Percentiles rank a stretch among this genome's conserved stretches.
phyloP scores from a whole-genome alignment of 2,329 filamentous ascomycete genomes.

The Claviceps digitariae region DNA sequence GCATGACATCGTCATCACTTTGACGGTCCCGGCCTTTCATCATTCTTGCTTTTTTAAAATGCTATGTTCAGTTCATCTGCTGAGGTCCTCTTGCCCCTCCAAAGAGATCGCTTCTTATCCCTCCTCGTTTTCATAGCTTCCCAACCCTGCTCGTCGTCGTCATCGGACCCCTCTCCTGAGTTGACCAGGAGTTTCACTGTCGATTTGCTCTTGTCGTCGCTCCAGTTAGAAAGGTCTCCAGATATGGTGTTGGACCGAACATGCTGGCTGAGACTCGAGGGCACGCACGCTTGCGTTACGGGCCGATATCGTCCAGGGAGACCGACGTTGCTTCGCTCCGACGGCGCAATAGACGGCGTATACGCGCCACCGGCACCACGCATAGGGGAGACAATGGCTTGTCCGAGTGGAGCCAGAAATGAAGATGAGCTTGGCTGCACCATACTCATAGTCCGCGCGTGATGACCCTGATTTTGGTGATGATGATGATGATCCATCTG shows the following conservation, averaged over 20 bases:
- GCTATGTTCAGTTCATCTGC: slow-evolving; percentile 34
- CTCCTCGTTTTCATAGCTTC: slow-evolving; percentile 56
- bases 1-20: not conserved
- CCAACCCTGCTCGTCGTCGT: slow-evolving; percentile 57
- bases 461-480: slow-evolving; percentile 5
- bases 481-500: slow-evolving; percentile 21
- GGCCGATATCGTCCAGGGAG: slow-evolving; percentile 82
- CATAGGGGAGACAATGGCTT: slow-evolving; percentile 18
- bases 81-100: slow-evolving; percentile 47
- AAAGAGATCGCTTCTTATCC: slow-evolving; percentile 53
- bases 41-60: slow-evolving; percentile 18
- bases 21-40: not conserved
- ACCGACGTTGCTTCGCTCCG: slow-evolving; percentile 87
- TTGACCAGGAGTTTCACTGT: slow-evolving; percentile 26
- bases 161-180: slow-evolving; percentile 28
- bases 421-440: slow-evolving; percentile 53
- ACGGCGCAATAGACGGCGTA: slow-evolving; percentile 83
- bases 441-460: slow-evolving; percentile 69
- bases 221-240: slow-evolving; percentile 17
- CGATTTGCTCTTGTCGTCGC: slow-evolving; percentile 19
- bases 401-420: slow-evolving; percentile 36
- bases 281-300: slow-evolving; percentile 49
- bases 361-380: slow-evolving; percentile 43
- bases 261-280: slow-evolving; percentile 14
- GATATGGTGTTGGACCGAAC: slow-evolving; percentile 22